Evolutionary conservation across 2,329 filamentous ascomycete species (phyloP).

Genomic region (Diaporthe citriasiana): DNA sequence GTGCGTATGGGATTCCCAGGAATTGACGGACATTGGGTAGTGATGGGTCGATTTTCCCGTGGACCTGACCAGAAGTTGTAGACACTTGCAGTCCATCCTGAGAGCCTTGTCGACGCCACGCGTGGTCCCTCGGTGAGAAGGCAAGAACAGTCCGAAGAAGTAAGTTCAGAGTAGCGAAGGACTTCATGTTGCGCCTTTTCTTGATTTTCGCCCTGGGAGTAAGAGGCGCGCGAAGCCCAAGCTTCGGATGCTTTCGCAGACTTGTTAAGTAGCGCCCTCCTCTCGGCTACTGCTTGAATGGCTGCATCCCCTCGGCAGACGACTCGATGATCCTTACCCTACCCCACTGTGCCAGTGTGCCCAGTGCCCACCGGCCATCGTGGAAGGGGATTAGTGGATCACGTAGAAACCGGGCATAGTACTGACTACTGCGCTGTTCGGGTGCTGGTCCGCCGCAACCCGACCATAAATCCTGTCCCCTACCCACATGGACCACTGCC

Average conservation of each 20-base stretch:
- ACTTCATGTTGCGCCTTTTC: not conserved
- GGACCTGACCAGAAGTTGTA: not conserved
- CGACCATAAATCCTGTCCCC: not conserved
- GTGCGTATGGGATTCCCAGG: slow-evolving; percentile 33
- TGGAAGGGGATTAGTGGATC: not conserved
- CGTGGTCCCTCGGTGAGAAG: not conserved
- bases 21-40: slow-evolving; percentile 23
- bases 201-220: not conserved
- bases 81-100: not conserved
- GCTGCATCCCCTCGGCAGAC: slow-evolving; percentile 1
- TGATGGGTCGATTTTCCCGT: slow-evolving; percentile 1
- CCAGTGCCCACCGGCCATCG: slow-evolving; percentile 15
- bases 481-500: not conserved
- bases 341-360: no score
- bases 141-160: not conserved
- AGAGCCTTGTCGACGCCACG: not conserved
- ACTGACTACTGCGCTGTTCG: not conserved
- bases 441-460: not conserved
- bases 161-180: not conserved
- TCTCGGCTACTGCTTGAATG: not conserved
- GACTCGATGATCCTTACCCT: slow-evolving; percentile 15
- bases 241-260: not conserved
- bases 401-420: not conserved
- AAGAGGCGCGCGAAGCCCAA: not conserved
- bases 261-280: not conserved